A percentile compares a stretch with the other conserved stretches of the same genome.
These are phyloP conservation scores for Dactylonectria estremocensis DNA, from an alignment of 2,329 filamentous ascomycete species.

Conservation along the genomic window DNA sequence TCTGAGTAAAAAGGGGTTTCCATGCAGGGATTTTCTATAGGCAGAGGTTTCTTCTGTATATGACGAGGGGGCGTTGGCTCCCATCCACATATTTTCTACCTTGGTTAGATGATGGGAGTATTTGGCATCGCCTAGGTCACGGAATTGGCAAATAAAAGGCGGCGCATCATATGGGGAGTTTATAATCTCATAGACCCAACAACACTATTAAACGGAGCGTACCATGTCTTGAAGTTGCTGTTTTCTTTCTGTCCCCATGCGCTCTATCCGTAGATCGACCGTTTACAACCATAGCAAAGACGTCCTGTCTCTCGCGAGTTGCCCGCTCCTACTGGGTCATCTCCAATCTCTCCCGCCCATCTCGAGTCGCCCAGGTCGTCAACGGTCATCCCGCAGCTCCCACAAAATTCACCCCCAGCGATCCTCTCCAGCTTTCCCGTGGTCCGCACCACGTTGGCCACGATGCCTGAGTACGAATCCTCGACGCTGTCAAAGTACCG, in stretches of 20 bases:
- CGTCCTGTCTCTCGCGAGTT: constrained; percentile 33
- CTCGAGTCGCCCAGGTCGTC: constrained; percentile 74
- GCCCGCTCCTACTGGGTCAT: constrained; percentile 49
- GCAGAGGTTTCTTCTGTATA: constrained; percentile 33
- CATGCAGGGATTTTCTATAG: constrained; percentile 4
- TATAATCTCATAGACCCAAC: constrained; percentile 39
- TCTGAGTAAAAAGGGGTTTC: constrained; percentile 8
- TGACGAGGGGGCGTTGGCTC: constrained; percentile 30
- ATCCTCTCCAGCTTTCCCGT: constrained; percentile 81
- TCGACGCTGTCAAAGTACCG: constrained; percentile 90
- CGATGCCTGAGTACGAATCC: constrained; percentile 88
- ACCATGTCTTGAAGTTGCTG: constrained; percentile 32
- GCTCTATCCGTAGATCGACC: constrained; percentile 69
- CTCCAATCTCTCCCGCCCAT: constrained; percentile 74
- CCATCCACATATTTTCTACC: constrained; percentile 30
- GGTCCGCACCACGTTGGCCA: constrained; percentile 95
- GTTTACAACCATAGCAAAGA: constrained; percentile 83
- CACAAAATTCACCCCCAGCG: constrained; percentile 65
- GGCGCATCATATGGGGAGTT: constrained; percentile 45
- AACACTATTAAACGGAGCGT: constrained; percentile 29
- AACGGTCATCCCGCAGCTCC: constrained; percentile 79
- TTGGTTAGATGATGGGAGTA: constrained; percentile 38
- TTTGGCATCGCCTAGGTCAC: constrained; percentile 40
- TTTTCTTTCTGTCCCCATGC: constrained; percentile 29
- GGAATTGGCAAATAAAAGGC: constrained; percentile 45